Base-by-base conservation (phyloP, 208 protist species). In the Trypanosomatidae sp. region DNA sequence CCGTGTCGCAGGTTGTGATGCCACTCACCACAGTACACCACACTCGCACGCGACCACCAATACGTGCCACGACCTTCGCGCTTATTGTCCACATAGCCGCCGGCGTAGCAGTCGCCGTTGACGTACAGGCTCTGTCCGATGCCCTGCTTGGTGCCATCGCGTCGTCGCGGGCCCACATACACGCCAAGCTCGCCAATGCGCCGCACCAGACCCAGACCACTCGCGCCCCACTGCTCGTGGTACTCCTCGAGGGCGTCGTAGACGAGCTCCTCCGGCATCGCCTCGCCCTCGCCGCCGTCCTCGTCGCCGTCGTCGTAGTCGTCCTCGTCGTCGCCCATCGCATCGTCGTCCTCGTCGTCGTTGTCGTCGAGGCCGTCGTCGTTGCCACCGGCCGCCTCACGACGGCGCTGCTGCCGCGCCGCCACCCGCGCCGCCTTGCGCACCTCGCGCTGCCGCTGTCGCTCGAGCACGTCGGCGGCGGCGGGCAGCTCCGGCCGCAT, bases 161-260 rank as follows among this genome's bases (percentile, higher is more conserved):
- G 50, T 42, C 69, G 46, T 3, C 81, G 71, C 1, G 69, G 52
- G 10, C 86, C 86, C n/a, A 70, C 19, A 52, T 82, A 94, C 1
- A 90, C 60, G 37, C 86, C 86, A n/a, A 94, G 68, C 67, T 94
- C 86, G 33, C 86, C 86, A 44, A 94, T 80, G 28, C 70, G 71
- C 62, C 88, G 87, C 16, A 94, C 81, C 41, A 88, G 33, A 25
- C 72, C 75, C 11, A 35, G 11, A 11, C 77, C 79, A 25, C 57
- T 28, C 19, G 84, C 71, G 15, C 76, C 78, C 72, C 69, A 88
- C 53, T 92, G 67, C 19, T 84, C 79, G 56, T 91, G 77, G 66
- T 84, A 89, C 30, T 91, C 86, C 19, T 73, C 61, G 5, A 91
- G 65, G 0, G 66, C 51, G 13, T 86, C 77, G 56, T 81, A 83